Evolutionary conservation across 2,329 filamentous ascomycete genomes (phyloP).

Genomic region (Botryotinia narcissicola): DNA sequence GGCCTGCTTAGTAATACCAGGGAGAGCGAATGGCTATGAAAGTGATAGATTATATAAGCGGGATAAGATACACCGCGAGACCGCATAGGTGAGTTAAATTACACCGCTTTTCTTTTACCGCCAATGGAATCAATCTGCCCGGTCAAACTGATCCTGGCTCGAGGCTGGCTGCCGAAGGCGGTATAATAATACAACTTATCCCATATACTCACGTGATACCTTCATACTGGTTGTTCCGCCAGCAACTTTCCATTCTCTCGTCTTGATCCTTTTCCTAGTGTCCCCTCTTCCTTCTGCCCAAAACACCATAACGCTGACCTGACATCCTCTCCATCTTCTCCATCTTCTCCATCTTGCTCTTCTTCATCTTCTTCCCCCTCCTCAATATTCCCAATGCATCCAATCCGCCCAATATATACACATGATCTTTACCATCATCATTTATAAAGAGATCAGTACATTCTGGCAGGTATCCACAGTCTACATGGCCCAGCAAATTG

Average conservation of each 20-base stretch:
- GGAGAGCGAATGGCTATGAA: background rate
- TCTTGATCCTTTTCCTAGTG: background rate
- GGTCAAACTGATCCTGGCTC: background rate
- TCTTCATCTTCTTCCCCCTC: background rate
- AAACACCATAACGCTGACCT: background rate
- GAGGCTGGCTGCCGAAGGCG: background rate
- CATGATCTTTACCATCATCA: background rate
- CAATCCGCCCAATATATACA: background rate
- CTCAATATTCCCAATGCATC: background rate
- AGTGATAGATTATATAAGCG: background rate
- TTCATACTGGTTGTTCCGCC: background rate
- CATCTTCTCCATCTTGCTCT: background rate
- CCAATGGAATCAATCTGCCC: background rate
- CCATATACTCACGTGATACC: no score
- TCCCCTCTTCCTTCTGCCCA: background rate
- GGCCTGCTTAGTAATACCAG: background rate
- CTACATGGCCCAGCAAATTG: background rate
- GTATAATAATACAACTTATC: background rate
- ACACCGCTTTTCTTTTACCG: background rate
- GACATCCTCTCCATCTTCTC: background rate
- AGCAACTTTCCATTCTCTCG: background rate
- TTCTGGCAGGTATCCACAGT: slow-evolving; percentile 1
- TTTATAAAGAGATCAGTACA: background rate
- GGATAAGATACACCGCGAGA: background rate
- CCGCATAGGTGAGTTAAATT: background rate